These are phyloP conservation scores for Niveomyces coronatus DNA, from an alignment of 2,329 filamentous ascomycete genomes.

Conservation along the genomic window DNA sequence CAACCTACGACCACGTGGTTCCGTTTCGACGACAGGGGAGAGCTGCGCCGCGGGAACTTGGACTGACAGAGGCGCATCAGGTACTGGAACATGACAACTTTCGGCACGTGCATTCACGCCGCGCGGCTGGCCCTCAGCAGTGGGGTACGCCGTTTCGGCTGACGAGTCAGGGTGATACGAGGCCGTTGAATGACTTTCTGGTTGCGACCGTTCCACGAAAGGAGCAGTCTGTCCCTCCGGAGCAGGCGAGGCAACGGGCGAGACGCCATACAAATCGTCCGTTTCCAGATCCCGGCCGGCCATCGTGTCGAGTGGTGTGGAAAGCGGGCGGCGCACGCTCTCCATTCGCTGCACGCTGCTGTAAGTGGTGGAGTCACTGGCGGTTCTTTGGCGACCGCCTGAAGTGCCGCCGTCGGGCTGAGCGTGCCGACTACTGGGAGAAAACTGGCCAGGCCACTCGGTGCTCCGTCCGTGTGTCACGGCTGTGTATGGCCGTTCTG, in stretches of 20 bases:
- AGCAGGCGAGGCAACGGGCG: conserved; percentile 33
- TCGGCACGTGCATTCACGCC: conserved; percentile 13
- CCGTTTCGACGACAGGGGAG: conserved; percentile 3
- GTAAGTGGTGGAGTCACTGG: conserved; percentile 25
- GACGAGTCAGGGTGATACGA: not conserved
- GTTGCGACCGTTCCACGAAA: not conserved
- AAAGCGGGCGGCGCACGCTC: conserved; percentile 20
- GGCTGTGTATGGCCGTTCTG: conserved; percentile 14
- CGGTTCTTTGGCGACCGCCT: conserved; percentile 25
- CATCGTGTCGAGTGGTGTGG: conserved; percentile 18
- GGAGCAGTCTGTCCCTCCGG: not conserved
- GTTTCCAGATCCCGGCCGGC: conserved; percentile 16
- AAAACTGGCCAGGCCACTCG: conserved; percentile 9
- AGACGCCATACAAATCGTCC: conserved; percentile 37
- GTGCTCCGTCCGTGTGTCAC: conserved; percentile 3
- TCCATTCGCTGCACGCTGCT: conserved; percentile 16
- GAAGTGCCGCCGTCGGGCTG: conserved; percentile 7
- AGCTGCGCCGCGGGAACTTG: conserved; percentile 20
- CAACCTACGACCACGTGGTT: conserved; percentile 14
- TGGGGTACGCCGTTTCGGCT: conserved; percentile 3
- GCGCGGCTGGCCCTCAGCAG: conserved; percentile 17
- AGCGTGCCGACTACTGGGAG: not conserved
- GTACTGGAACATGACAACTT: conserved; percentile 14
- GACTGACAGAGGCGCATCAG: conserved; percentile 16
- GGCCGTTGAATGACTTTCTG: not conserved